Evolutionary conservation across 2,329 filamentous ascomycete genomes (phyloP), one percentile per base, ranked within the genome.

Genomic region (Arthrobotrys entomopaga): DNA sequence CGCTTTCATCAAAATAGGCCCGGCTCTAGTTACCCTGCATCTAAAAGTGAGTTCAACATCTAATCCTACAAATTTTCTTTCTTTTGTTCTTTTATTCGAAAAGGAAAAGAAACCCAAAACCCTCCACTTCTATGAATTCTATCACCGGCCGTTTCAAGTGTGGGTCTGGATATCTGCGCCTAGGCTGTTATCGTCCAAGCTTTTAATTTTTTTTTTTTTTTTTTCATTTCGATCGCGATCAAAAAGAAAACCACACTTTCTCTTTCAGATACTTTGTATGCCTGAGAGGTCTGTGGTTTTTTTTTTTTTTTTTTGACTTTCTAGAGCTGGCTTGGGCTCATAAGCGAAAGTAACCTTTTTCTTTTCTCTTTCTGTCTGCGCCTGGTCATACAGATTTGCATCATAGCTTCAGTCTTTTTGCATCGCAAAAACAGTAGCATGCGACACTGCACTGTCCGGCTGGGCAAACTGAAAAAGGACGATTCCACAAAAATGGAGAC

Each of bases 151-250:
- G 2, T 49, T 60, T 58, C 8, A 16, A 40, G 49, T 60, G 24
- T 16, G 63, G 1, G 63, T 20, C 57, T 50, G 53, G 49, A 64
- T 66, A 54, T 57, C 67, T 53, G 26, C 15, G 10, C 20, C 63
- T 59, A 74, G 50, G 57, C 70, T 67, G 70, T 74, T 74, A 67
- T 43, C 70, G 57, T 58, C 63, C 70, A 64, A 64, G 63, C 49
- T 66, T 67, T n/a, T n/a, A n/a, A n/a, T n/a, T n/a, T n/a, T n/a
- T n/a, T n/a, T n/a, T n/a, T n/a, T n/a, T n/a, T 67, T 52, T 54
- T 24, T 10, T 13, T 52, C 56, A 8, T 46, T 48, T 59, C 34
- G 46, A 43, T 50, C 57, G 10, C 63, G 16, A 66, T 59, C 54
- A 46, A 48, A 24, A 49, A 61, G 42, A 46, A 15, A 13, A 46